These are phyloP conservation scores for Ganoderma leucocontextum DNA, from an alignment of 1,284 basidiomycete species.

Conservation along the genomic window DNA sequence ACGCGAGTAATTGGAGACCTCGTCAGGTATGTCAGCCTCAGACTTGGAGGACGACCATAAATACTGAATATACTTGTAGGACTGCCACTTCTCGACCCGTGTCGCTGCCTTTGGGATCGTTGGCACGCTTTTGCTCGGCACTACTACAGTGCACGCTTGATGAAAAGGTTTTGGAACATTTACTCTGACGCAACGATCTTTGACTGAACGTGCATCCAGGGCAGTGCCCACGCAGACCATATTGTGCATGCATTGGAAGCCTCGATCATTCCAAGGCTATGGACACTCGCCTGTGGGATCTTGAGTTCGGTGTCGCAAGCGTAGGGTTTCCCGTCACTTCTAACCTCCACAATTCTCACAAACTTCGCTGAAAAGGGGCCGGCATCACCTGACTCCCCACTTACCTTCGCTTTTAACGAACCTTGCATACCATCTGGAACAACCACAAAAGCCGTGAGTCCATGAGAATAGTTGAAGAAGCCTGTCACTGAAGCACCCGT, in stretches of 20 bases:
- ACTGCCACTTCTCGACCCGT: conserved; percentile 72
- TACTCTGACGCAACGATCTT: neutral
- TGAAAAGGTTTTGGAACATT: conserved; percentile 49
- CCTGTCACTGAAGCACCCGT: neutral
- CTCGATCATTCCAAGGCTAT: conserved; percentile 60
- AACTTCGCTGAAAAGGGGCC: conserved; percentile 49
- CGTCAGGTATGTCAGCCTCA: conserved; percentile 55
- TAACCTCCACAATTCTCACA: neutral
- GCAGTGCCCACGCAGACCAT: conserved; percentile 57
- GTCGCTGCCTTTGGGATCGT: conserved; percentile 71
- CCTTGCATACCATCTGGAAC: conserved; percentile 69
- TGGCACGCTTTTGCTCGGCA: conserved; percentile 59
- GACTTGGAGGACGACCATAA: neutral
- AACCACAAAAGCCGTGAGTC: conserved; percentile 57
- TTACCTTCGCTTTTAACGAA: conserved; percentile 55
- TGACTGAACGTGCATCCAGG: conserved; percentile 44
- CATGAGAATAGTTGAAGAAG: neutral
- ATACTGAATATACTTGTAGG: conserved; percentile 44
- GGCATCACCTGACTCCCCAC: conserved; percentile 61
- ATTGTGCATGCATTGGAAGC: conserved; percentile 61
- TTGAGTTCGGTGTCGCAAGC: conserved; percentile 56
- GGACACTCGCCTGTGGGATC: conserved; percentile 60
- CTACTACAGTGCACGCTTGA: conserved; percentile 67
- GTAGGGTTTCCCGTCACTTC: conserved; percentile 45
- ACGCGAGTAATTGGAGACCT: conserved; percentile 61